Percentiles rank a stretch among this genome's conserved stretches.
Conservation (phyloP, 345 rosid genomes). For the Rhizophora apiculata region DNA sequence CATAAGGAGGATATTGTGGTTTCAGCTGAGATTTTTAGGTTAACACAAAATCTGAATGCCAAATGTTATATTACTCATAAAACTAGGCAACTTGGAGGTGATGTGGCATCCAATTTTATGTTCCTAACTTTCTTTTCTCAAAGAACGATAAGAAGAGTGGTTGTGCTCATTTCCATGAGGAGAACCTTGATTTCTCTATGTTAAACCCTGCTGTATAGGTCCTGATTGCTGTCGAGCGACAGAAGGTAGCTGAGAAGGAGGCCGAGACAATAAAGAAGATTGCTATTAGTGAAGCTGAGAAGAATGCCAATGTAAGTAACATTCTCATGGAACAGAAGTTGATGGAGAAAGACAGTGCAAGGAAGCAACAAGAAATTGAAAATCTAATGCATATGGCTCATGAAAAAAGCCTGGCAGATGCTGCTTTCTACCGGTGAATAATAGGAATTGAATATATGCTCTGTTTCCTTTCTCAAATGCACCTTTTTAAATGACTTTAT, state of each 20-base stretch:
- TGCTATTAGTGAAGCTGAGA: constrained; percentile 94
- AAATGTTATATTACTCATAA: background rate
- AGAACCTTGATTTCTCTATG: background rate
- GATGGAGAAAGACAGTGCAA: constrained; percentile 79
- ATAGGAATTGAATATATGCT: background rate
- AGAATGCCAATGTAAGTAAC: constrained; percentile 75
- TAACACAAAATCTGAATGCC: background rate
- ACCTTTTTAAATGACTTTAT: background rate
- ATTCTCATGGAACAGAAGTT: constrained; percentile 81
- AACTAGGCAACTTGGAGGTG: background rate
- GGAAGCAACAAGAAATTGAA: constrained; percentile 78
- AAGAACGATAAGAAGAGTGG: background rate
- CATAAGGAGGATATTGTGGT: background rate
- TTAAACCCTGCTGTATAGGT: constrained; percentile 42
- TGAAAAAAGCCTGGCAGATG: constrained; percentile 79
- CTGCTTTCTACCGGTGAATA: constrained; percentile 71
- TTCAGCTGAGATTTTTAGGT: background rate
- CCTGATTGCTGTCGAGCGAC: constrained; percentile 75
- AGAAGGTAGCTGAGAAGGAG: constrained; percentile 86
- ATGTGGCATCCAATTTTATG: background rate
- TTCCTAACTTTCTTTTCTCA: background rate
- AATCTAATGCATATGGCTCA: constrained; percentile 76
- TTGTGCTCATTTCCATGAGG: background rate
- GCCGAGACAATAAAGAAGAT: constrained; percentile 81
- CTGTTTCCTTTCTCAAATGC: background rate